Base-by-base conservation (phyloP, 768 basidiomycete species). In the Chlorophyllum brunneum region DNA sequence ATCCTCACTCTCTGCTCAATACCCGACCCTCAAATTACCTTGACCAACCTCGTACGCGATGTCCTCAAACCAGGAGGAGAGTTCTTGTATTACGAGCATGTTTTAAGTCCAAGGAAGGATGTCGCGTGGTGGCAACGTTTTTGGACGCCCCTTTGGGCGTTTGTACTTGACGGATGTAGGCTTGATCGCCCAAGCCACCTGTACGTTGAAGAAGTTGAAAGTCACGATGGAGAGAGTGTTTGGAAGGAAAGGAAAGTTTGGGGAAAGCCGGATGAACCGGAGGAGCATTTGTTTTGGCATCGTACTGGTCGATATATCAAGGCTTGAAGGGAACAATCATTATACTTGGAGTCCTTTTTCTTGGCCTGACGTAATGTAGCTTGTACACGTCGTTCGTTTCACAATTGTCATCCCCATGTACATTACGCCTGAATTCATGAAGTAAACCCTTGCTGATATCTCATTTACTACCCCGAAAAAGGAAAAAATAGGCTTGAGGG, bases 51-150 rank as follows among this genome's bases (percentile, higher is more conserved):
- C 13, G 70, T 76, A 3, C 62, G 67, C 3, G 74, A 81, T 8
- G 69, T 82, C 1, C 74, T 91, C 27, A 81, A 76, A 54, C 76
- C 86, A 0, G 83, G 85, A 0, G 88, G 88, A 0, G 71, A 76
- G 45, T 50, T 90, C 0, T 68, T 90, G 15, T 82, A 82, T 59
- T 83, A 81, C 54, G 88, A 91, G 63, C 88, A 91, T 55, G 85
- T 90, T 8, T 65, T 73, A 46, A 85, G 76, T 57, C 76, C 70
- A 1, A 63, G 66, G 0, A 47, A 59, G 5, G 80, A 84, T 55
- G 77, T 87, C 2, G 77, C 78, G 6, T 79, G 81, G 79, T 89
- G 86, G 86, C 88, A 91, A 64, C 55, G 70, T 0, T 74, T 86
- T 43, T 89, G 86, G 88, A 75, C 83, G 1, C 87, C 87, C 0